Base-by-base conservation (phyloP, 495 filamentous ascomycete genomes). In the Penicillium odoratum region DNA sequence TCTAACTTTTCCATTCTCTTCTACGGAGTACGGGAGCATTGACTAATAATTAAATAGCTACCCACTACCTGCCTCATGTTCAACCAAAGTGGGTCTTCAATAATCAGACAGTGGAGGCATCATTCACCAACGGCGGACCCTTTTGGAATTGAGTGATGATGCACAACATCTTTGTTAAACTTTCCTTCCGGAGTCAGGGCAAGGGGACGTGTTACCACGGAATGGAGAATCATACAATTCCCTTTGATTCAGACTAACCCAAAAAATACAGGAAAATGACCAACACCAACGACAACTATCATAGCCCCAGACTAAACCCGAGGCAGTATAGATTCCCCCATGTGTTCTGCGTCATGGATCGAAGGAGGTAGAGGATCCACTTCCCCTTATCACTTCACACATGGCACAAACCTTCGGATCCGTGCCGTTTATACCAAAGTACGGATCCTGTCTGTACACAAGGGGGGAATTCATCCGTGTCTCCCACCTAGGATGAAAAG, bases 341-440 rank as follows among this genome's bases (percentile, higher is more conserved):
- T 59, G 48, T 62, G 56, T 55, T 60, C 51, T 60, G 59, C 59
- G 57, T 67, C 65, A 65, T 62, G 43, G 61, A 56, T 59, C 42
- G 46, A 15, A 36, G 47, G 38, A 28, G 46, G 29, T 15, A 25
- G n/a, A 6, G 15, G 38, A 42, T 46, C 50, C 48, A 38, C 33
- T 38, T 16, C 57, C 50, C 43, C 48, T 36, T 53, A 49, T 30
- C 46, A 36, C 31, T 31, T 48, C 36, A 48, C 56, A 53, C 56
- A 53, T 53, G 49, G 49, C 48, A 58, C 30, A 57, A 57, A 50
- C 34, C 25, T 31, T 40, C 38, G 44, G 44, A 21, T 47, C 18
- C 21, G 26, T 47, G 28, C 26, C n/a, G 44, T 13, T 26, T 29
- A 47, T 47, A 47, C 40, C 40, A 10, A 18, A 16, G 15, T 7